Conservation (phyloP, 2,329 filamentous ascomycete genomes). For the Harringtonia lauricola region DNA sequence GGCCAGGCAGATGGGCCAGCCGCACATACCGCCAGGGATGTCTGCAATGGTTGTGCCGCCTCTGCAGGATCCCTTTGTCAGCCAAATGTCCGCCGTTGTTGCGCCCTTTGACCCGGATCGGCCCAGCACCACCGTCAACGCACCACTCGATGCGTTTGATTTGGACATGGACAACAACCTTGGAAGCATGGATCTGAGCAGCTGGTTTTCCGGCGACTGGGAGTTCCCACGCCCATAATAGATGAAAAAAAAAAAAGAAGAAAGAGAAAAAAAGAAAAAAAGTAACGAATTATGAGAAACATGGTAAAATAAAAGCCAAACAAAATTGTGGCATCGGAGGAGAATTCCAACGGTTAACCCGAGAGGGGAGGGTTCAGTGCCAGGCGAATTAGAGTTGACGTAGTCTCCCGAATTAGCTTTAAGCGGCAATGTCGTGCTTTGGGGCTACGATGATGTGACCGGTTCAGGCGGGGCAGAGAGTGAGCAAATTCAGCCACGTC, state of each 20-base stretch:
- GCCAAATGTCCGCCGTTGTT: not conserved
- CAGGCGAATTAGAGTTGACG: not conserved
- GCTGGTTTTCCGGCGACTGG: slow-evolving; percentile 17
- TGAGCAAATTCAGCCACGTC: too few relatives aligned
- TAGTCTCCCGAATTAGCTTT: not conserved
- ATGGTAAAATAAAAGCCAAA: too few relatives aligned
- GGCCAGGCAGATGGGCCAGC: too few relatives aligned
- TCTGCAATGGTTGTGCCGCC: too few relatives aligned
- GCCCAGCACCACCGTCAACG: not conserved
- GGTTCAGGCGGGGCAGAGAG: not conserved
- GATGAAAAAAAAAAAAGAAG: too few relatives aligned
- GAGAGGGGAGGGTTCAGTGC: too few relatives aligned
- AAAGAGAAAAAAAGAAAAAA: not conserved
- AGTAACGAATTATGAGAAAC: too few relatives aligned
- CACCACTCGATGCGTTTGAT: slow-evolving; percentile 20
- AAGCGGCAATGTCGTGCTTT: not conserved
- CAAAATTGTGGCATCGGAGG: too few relatives aligned
- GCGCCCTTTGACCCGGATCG: not conserved
- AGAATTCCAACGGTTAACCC: not conserved
- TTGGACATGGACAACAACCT: slow-evolving; percentile 18
- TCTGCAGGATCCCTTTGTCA: not conserved
- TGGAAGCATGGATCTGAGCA: slow-evolving; percentile 9
- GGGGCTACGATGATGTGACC: not conserved
- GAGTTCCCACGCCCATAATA: not conserved
- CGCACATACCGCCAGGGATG: not conserved